These are phyloP conservation scores for Dioszegia crocea DNA, from an alignment of 768 basidiomycete species.

Conservation along the genomic window DNA sequence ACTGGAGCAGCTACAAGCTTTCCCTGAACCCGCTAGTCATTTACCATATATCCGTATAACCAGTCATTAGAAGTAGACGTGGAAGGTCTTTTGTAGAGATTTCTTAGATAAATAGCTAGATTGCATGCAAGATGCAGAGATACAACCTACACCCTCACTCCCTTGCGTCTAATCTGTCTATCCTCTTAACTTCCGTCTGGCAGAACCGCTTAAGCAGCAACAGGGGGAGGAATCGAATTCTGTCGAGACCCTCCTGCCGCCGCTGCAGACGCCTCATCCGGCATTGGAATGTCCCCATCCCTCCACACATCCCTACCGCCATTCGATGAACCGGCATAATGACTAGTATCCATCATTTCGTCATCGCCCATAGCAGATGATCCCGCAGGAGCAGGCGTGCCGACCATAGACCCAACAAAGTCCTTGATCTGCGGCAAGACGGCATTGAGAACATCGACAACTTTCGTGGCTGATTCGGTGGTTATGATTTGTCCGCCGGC, in stretches of 20 bases:
- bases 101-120: too few relatives aligned
- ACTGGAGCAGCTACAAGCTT: neutral
- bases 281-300: neutral
- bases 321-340: neutral
- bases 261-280: neutral
- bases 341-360: neutral
- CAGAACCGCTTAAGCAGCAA: too few relatives aligned
- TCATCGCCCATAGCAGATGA: neutral
- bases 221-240: too few relatives aligned
- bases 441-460: slow-evolving; percentile 68
- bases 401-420: slow-evolving; percentile 52
- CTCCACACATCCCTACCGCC: neutral
- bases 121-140: too few relatives aligned
- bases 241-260: too few relatives aligned
- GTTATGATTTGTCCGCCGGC: neutral
- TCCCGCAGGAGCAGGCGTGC: neutral
- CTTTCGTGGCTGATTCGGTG: slow-evolving; percentile 59
- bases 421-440: slow-evolving; percentile 63
- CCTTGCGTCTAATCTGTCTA: too few relatives aligned
- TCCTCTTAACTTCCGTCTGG: too few relatives aligned
- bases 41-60: slow-evolving; percentile 10
- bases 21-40: slow-evolving; percentile 13
- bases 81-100: too few relatives aligned
- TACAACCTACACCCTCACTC: too few relatives aligned
- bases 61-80: slow-evolving; percentile 3